Conservation (phyloP, 2,329 filamentous ascomycete genomes). For the Colletotrichum plurivorum region DNA sequence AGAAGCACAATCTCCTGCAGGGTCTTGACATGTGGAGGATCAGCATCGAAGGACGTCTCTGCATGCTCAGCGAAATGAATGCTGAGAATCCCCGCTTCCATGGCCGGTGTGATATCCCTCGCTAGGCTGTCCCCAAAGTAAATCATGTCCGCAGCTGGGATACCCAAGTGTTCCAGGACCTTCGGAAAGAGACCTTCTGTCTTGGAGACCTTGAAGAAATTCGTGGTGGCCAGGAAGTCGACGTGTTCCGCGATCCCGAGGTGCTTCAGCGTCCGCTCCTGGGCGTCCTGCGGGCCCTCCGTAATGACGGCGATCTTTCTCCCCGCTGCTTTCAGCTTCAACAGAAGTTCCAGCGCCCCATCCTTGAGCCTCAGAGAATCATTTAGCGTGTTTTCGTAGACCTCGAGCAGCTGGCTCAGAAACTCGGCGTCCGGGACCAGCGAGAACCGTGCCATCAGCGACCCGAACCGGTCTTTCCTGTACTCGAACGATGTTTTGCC, state of each 20-base stretch:
- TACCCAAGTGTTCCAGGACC: conserved; percentile 46
- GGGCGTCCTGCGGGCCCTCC: conserved; percentile 62
- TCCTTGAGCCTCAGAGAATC: conserved; percentile 51
- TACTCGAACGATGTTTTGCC: conserved; percentile 60
- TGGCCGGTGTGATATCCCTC: conserved; percentile 49
- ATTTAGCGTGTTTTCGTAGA: conserved; percentile 50
- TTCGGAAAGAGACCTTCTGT: conserved; percentile 45
- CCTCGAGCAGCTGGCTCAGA: conserved; percentile 43
- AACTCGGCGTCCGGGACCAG: conserved; percentile 40
- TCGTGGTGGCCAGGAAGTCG: conserved; percentile 51
- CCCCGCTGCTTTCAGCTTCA: conserved; percentile 48
- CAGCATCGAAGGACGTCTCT: conserved; percentile 29
- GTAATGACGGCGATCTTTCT: conserved; percentile 61
- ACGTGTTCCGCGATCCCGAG: conserved; percentile 47
- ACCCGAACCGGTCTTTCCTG: conserved; percentile 54
- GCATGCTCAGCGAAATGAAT: conserved; percentile 46
- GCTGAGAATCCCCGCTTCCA: conserved; percentile 45
- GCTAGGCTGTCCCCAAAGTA: conserved; percentile 49
- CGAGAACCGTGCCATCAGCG: conserved; percentile 48
- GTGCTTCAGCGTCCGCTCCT: conserved; percentile 57
- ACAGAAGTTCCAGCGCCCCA: conserved; percentile 53
- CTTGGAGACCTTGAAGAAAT: conserved; percentile 48
- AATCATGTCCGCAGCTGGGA: conserved; percentile 45
- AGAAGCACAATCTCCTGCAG: conserved; percentile 40
- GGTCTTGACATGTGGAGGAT: conserved; percentile 39